Percentiles rank a stretch among this genome's conserved stretches.
phyloP scores from a whole-genome alignment of 1,284 basidiomycete species.

The Coniophora puteana region DNA sequence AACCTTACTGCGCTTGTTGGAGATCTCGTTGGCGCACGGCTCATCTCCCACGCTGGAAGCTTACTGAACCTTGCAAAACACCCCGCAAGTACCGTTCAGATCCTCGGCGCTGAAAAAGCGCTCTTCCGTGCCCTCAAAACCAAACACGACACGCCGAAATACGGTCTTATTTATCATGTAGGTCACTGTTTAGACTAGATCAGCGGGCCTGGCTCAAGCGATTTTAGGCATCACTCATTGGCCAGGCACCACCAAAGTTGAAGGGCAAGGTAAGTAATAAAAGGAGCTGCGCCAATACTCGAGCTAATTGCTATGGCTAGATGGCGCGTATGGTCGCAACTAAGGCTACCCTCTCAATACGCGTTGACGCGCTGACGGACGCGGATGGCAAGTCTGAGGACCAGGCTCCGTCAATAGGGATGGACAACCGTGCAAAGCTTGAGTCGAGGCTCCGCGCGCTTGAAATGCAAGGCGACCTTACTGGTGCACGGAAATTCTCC shows the following conservation, averaged over 20 bases:
- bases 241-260: slow-evolving; percentile 95
- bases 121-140: slow-evolving; percentile 98
- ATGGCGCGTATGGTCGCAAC: slow-evolving; percentile 99
- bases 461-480: slow-evolving; percentile 78
- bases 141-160: slow-evolving; percentile 98
- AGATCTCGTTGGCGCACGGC: slow-evolving; percentile 92
- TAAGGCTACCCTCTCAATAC: slow-evolving; percentile 94
- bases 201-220: slow-evolving; percentile 6
- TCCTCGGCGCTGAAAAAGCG: slow-evolving; percentile 97
- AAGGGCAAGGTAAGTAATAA: slow-evolving; percentile 81
- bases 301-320: slow-evolving; percentile 35
- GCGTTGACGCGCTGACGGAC: slow-evolving; percentile 94
- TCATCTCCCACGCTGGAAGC: slow-evolving; percentile 97
- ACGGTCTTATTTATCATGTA: slow-evolving; percentile 95
- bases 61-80: slow-evolving; percentile 94
- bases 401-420: slow-evolving; percentile 80
- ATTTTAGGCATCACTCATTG: slow-evolving; percentile 84
- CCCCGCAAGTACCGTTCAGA: slow-evolving; percentile 97
- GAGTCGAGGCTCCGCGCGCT: slow-evolving; percentile 91
- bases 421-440: slow-evolving; percentile 92
- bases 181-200: slow-evolving; percentile 22
- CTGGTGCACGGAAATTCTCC: slow-evolving; percentile 59
- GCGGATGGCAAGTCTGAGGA: slow-evolving; percentile 86
- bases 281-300: background rate
- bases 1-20: slow-evolving; percentile 96